Evolutionary conservation across 164 flowering plant species (phyloP).

Genomic region (Chloranthus sessilifolius): DNA sequence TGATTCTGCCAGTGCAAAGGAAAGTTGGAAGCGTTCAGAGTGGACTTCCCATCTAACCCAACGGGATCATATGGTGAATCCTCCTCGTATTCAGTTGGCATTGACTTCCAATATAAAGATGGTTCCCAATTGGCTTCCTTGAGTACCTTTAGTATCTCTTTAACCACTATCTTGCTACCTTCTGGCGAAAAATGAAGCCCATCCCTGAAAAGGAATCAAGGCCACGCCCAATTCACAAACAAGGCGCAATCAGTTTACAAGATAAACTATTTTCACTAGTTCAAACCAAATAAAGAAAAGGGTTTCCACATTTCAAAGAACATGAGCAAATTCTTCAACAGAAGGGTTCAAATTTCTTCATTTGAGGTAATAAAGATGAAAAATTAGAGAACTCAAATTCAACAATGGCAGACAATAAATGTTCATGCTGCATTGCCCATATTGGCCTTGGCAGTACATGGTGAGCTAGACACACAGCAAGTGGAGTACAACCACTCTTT

Average conservation of each 20-base stretch:
- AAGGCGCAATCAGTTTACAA: neutral
- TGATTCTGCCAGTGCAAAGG: conserved; percentile 61
- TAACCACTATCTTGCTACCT: conserved; percentile 84
- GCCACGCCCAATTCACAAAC: too few species aligned
- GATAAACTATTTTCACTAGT: neutral
- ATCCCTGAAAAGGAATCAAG: conserved; percentile 43
- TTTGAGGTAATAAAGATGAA: too few species aligned
- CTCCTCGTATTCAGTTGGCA: conserved; percentile 76
- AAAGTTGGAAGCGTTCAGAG: conserved; percentile 75
- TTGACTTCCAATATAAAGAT: conserved; percentile 75
- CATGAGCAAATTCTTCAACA: too few species aligned
- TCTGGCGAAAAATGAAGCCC: conserved; percentile 83
- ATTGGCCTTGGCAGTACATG: too few species aligned
- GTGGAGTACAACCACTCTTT: too few species aligned
- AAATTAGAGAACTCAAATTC: too few species aligned
- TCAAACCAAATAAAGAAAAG: neutral
- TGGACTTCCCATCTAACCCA: conserved; percentile 61
- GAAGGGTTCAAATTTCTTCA: too few species aligned
- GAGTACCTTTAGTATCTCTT: conserved; percentile 72
- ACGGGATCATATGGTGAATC: conserved; percentile 76
- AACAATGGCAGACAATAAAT: too few species aligned
- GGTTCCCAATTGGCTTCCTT: conserved; percentile 90
- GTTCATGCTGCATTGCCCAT: too few species aligned
- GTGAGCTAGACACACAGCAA: too few species aligned
- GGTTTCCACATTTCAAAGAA: too few species aligned